These are phyloP conservation scores for Pythium phragmitis DNA, from an alignment of 352 stramenopile species.

Conservation along the genomic window DNA sequence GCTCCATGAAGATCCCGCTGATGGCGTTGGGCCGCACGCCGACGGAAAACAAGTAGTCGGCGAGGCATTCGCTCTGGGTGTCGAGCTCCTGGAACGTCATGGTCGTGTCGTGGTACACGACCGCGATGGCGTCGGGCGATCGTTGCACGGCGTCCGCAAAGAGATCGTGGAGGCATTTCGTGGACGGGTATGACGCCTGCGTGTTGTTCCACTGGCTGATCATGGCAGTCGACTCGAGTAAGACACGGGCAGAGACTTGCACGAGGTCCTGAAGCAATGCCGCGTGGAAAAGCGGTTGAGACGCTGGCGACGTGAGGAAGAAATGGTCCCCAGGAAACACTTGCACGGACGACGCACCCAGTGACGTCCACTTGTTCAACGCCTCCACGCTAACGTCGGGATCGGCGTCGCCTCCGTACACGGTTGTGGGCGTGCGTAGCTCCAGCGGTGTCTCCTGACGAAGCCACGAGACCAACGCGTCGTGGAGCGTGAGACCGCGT, in stretches of 20 bases:
- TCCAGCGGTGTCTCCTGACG: conserved; percentile 19
- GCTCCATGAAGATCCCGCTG: conserved; percentile 90
- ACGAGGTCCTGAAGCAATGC: conserved; percentile 41
- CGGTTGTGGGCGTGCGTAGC: conserved; percentile 40
- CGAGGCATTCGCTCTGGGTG: conserved; percentile 60
- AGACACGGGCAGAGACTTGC: conserved; percentile 32
- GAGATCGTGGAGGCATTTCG: conserved; percentile 80
- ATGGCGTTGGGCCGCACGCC: conserved; percentile 71
- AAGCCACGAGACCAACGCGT: conserved; percentile 46
- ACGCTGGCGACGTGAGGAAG: conserved; percentile 37
- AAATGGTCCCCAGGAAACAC: conserved; percentile 65
- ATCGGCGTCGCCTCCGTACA: conserved; percentile 57
- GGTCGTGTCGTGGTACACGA: conserved; percentile 68
- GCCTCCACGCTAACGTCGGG: conserved; percentile 32
- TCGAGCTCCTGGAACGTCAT: conserved; percentile 74
- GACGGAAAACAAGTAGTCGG: conserved; percentile 59
- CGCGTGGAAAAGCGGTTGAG: conserved; percentile 28
- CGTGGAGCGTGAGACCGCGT: conserved; percentile 52
- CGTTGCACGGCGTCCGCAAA: conserved; percentile 68
- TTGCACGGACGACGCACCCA: conserved; percentile 36
- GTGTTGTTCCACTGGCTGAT: conserved; percentile 56
- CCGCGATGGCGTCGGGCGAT: conserved; percentile 60
- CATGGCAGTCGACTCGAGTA: conserved; percentile 44
- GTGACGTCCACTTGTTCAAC: conserved; percentile 37
- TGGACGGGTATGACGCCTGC: conserved; percentile 53